Evolutionary conservation across 768 basidiomycete species (phyloP).

Genomic region (Neoboletus brunneissimus): DNA sequence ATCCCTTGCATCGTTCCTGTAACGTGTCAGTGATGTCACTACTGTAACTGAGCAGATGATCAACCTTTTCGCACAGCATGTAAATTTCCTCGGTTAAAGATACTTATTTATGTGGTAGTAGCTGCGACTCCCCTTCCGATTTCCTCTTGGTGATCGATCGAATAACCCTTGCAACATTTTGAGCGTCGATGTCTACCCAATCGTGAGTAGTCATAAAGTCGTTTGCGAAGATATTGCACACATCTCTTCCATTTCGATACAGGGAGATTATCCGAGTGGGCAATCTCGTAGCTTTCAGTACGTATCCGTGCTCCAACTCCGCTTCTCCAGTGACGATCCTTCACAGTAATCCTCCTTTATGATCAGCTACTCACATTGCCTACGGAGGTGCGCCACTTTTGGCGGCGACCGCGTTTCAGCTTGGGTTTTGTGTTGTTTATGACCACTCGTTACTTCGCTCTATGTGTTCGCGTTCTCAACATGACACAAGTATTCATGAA

Average conservation of each 20-base stretch:
- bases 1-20: no score
- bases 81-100: no score
- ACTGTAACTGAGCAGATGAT: no score
- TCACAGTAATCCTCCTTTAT: constrained; percentile 35
- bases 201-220: not conserved
- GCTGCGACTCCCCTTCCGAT: not conserved
- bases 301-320: not conserved
- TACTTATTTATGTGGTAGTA: not conserved
- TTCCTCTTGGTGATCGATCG: no score
- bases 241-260: not conserved
- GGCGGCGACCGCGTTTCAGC: constrained; percentile 33
- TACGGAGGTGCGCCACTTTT: constrained; percentile 43
- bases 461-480: constrained; percentile 39
- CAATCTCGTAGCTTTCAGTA: constrained; percentile 5
- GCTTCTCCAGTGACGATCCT: not conserved
- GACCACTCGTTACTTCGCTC: constrained; percentile 40
- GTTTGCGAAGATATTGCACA: no score
- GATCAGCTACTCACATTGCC: constrained; percentile 47
- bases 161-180: not conserved
- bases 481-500: constrained; percentile 35
- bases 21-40: no score
- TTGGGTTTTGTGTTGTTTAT: constrained; percentile 40
- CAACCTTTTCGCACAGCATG: no score
- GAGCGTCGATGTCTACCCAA: not conserved
- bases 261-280: not conserved